Evolutionary conservation across 371 early-diverging fungal genomes (phyloP), one percentile per base, ranked within the genome.

Genomic region (Mucor circinelloides): DNA sequence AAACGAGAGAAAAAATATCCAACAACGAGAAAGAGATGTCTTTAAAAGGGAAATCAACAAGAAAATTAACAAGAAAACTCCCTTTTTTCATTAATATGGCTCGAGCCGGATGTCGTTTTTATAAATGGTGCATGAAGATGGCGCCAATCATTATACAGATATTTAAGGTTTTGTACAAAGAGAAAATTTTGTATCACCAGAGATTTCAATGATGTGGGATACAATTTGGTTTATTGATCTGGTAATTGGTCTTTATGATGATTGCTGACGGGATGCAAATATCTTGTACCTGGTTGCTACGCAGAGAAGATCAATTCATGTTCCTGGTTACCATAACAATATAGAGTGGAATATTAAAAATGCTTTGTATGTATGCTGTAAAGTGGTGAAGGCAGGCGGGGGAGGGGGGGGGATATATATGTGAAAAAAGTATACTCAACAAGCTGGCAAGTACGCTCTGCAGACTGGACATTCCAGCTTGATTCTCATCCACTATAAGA

Each of bases 401-500:
- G 13, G 28, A 25, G 1, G 32, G 31, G 31, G 28, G 58, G 25
- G 21, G 17, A 58, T 23, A 36, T 23, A 23, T n/a, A 60, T 23
- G 23, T 57, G 27, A 12, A 59, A 42, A 17, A 40, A 31, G 44
- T 30, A 17, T 19, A 25, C 23, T 76, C 70, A 84, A 60, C 73
- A 80, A 48, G 88, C 83, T 46, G 91, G 92, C 59, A 90, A 80
- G 66, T 84, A 83, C 0, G 88, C 76, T 56, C 91, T 75, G 65
- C 93, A 90, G 12, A 90, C 85, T 17, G 91, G 91, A 66, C 93
- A 91, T 69, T 93, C 93, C 19, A 93, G 80, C 73, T 93, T 93
- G 54, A 93, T 89, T 57, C 89, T 85, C 93, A 94, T 94, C 94
- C 94, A 94, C 79, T 84, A 66, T 42, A 64, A 67, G 6, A 30